Base-by-base conservation (phyloP, 768 basidiomycete species). In the Leccinum obscurum region DNA sequence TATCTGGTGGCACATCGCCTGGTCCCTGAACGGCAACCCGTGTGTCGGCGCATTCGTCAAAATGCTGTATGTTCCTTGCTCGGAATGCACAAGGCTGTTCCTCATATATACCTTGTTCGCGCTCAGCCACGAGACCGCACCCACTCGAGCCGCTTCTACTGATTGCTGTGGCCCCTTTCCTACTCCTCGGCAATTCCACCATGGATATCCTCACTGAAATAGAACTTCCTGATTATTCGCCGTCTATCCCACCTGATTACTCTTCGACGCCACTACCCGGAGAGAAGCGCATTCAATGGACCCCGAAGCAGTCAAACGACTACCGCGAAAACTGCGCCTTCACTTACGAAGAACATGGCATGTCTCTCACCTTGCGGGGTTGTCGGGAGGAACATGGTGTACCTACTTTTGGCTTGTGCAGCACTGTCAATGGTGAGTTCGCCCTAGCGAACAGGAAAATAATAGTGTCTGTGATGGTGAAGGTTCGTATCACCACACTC, bases 161-260 rank as follows among this genome's bases (percentile, higher is more conserved):
- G 32, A 60, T 50, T 52, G 13, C 52, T 46, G 17, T 46, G 41
- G 39, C 37, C 54, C 50, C 56, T 61, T 63, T 50, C 39, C 41
- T 35, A 3, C 44, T 32, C 48, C 17, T 17, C 24, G 26, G 22
- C 24, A 20, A 24, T 34, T 63, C 52, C 10, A 56, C 62, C 30
- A 65, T 69, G 65, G 70, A 63, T 52, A 52, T 24, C 11, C 28
- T 46, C 48, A 52, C 60, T 9, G 51, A 56, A 34, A 56, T 61
- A 57, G 62, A 57, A 28, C 63, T 85, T 34, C 85, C 88, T 20
- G 69, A 68, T 6, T 89, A 89, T 67, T 78, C 84, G 0, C 78
- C 83, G 2, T 81, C 85, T 6, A 72, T 73, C 2, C 82, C 82
- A 28, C 88, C 88, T 1, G 68, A 74, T 8, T 90, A 90, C 67